Evolutionary conservation across 129 eudicot genomes (phyloP).

Genomic region (Escallonia rubra): DNA sequence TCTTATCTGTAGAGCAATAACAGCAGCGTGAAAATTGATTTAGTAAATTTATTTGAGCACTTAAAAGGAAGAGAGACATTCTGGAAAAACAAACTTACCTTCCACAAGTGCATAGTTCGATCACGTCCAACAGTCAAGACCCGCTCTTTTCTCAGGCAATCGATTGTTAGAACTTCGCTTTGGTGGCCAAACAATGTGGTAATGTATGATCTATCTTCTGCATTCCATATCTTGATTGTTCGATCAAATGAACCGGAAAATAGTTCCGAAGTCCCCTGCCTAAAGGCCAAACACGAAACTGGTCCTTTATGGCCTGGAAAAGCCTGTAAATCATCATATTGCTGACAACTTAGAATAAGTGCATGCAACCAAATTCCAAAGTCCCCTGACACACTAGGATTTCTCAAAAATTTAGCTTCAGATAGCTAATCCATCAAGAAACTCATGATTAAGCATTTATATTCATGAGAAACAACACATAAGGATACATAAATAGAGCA

Average conservation of each 20-base stretch:
- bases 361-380: background rate
- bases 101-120: slow-evolving; percentile 82
- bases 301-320: slow-evolving; percentile 93
- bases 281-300: slow-evolving; percentile 87
- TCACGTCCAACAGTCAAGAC: slow-evolving; percentile 91
- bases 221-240: slow-evolving; percentile 86
- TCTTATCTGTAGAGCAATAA: too few relatives aligned
- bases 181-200: slow-evolving; percentile 85
- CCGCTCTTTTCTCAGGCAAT: slow-evolving; percentile 83
- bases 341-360: slow-evolving; percentile 4
- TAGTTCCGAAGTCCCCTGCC: slow-evolving; percentile 88
- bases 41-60: too few relatives aligned
- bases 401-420: background rate
- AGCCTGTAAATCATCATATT: slow-evolving; percentile 47
- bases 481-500: too few relatives aligned
- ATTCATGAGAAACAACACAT: too few relatives aligned
- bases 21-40: too few relatives aligned
- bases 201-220: slow-evolving; percentile 78
- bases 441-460: background rate
- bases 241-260: slow-evolving; percentile 96
- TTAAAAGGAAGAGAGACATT: too few relatives aligned
- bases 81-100: slow-evolving; percentile 35
- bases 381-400: background rate
- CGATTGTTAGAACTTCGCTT: slow-evolving; percentile 81
- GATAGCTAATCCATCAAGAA: background rate